Conservation (phyloP, 2,329 filamentous ascomycete species). For the Paecilomyces sp. region DNA sequence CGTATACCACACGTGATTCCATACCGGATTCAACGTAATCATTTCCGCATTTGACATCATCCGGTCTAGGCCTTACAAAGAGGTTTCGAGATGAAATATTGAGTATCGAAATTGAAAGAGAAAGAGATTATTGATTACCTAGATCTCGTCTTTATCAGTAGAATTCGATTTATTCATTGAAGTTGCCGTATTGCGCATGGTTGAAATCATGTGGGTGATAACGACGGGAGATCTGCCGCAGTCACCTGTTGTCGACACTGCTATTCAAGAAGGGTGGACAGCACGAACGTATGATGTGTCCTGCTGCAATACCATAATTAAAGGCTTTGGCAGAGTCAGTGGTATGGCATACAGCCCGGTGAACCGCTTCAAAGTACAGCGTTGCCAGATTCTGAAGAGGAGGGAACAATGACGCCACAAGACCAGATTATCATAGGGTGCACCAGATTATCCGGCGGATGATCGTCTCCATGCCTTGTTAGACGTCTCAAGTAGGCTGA, state of each 20-base stretch:
- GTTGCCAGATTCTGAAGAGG: neutral
- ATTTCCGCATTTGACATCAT: neutral
- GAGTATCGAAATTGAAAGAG: neutral
- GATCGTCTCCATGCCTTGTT: neutral
- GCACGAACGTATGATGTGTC: neutral
- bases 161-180: neutral
- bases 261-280: neutral
- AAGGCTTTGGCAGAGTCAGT: neutral
- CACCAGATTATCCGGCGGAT: neutral
- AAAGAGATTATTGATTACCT: neutral
- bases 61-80: neutral
- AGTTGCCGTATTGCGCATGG: neutral
- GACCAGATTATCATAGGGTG: neutral
- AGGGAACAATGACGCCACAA: neutral
- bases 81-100: neutral
- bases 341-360: neutral
- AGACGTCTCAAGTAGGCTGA: neutral
- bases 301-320: neutral
- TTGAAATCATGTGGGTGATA: neutral
- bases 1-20: neutral
- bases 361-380: neutral
- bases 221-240: neutral
- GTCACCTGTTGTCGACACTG: neutral
- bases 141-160: neutral
- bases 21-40: neutral